Conservation (phyloP, 495 filamentous ascomycete genomes). For the Tetracladium marchalianum region DNA sequence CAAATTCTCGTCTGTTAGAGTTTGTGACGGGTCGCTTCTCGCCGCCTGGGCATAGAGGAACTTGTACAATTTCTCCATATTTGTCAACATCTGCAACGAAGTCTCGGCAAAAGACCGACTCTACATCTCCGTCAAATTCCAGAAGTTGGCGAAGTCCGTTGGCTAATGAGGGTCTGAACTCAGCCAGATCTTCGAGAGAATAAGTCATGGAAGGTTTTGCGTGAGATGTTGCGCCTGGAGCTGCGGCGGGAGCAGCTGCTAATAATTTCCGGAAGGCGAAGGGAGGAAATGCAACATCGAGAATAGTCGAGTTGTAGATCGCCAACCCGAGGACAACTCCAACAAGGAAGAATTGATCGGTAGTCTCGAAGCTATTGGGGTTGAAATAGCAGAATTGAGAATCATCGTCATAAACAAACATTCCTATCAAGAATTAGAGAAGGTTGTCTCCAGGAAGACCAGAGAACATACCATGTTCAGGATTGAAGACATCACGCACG, state of each 20-base stretch:
- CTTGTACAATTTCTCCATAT: constrained; percentile 56
- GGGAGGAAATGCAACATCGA: constrained; percentile 85
- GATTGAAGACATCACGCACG: constrained; percentile 86
- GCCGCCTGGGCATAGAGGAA: constrained; percentile 69
- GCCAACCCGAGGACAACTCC: constrained; percentile 82
- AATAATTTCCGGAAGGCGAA: constrained; percentile 87
- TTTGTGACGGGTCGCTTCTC: constrained; percentile 75
- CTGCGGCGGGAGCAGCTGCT: constrained; percentile 52
- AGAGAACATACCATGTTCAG: constrained; percentile 62
- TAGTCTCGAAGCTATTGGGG: constrained; percentile 80
- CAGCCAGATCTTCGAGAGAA: constrained; percentile 75
- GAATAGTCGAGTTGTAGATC: constrained; percentile 94
- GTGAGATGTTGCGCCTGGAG: constrained; percentile 39
- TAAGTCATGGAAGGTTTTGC: constrained; percentile 55
- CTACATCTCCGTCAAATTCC: constrained; percentile 78
- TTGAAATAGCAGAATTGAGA: constrained; percentile 95
- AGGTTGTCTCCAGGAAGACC: constrained; percentile 5
- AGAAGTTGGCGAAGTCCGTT: constrained; percentile 66
- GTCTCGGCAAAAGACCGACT: constrained; percentile 71
- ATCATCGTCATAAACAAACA: constrained; percentile 93
- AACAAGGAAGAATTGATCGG: constrained; percentile 88
- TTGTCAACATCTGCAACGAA: constrained; percentile 71
- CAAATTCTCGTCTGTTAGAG: constrained; percentile 75
- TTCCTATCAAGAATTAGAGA: constrained; percentile 40
- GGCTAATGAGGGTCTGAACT: constrained; percentile 71